These are phyloP conservation scores for Amylocystis lapponica DNA, from an alignment of 768 basidiomycete species.

Conservation along the genomic window DNA sequence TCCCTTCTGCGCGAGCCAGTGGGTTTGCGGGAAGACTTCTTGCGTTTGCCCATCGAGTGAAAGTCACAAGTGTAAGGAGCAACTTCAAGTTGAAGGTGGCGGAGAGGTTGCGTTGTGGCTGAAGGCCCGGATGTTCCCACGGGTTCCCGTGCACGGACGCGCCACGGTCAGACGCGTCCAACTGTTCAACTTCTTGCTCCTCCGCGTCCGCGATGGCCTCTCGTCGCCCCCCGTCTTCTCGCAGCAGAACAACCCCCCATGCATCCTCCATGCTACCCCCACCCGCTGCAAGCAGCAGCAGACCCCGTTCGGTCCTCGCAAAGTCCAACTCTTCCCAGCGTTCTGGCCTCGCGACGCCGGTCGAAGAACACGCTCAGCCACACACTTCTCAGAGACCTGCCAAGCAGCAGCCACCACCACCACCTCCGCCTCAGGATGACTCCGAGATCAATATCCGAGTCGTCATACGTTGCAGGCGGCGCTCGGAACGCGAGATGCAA, in stretches of 20 bases:
- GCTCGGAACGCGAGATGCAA: constrained; percentile 79
- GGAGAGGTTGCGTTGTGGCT: no score
- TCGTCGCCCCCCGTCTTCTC: constrained; percentile 51
- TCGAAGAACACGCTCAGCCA: not conserved
- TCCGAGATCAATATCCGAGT: constrained; percentile 88
- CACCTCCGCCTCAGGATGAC: constrained; percentile 24
- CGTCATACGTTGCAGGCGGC: constrained; percentile 81
- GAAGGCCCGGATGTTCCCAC: constrained; percentile 6
- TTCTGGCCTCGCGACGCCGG: constrained; percentile 8
- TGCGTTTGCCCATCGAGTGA: constrained; percentile 75
- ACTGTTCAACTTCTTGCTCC: constrained; percentile 10
- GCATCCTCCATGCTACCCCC: constrained; percentile 34
- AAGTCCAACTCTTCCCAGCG: constrained; percentile 35
- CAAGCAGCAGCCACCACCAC: not conserved
- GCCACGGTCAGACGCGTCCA: constrained; percentile 12
- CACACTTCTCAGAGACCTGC: constrained; percentile 3
- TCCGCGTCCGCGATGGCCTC: constrained; percentile 45
- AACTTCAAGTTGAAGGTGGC: not conserved
- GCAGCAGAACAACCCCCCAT: constrained; percentile 9
- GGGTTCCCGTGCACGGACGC: constrained; percentile 2
- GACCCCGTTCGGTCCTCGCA: constrained; percentile 46
- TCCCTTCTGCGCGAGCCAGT: constrained; percentile 59
- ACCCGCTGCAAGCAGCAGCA: constrained; percentile 22
- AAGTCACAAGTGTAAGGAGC: constrained; percentile 6
- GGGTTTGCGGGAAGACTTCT: constrained; percentile 84